Evolutionary conservation across 495 filamentous ascomycete genomes (phyloP), one percentile per base, ranked within the genome.

Genomic region (Astrothelium subdiscretum): DNA sequence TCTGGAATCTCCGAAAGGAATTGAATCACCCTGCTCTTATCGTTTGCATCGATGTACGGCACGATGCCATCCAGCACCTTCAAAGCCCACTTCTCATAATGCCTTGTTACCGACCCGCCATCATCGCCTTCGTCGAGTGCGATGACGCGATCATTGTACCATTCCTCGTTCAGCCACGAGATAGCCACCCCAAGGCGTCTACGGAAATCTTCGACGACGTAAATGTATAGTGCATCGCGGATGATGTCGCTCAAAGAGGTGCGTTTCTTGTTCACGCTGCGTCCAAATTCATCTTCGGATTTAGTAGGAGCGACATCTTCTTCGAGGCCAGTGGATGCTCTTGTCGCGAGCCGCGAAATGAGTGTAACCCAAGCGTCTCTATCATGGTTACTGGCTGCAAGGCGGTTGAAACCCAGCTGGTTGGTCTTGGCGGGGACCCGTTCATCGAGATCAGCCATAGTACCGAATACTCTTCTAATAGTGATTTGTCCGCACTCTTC

Each of bases 111-210:
- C 18, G 20, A 40, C 8, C 78, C 74, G 8, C 79, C 72, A 0
- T 79, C 74, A n/a, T 71, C 68, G 2, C 76, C 75, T 10, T 70
- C 67, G 22, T 76, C 76, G 24, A 71, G 69, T 8, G 68, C 2
- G 26, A 27, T 20, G 27, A 96, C 73, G 42, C 83, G 83, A 71
- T 96, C 95, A 69, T 90, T 94, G 75, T 95, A 97, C 92, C 92
- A 99, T 74, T 99, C 94, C 73, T 99, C 94, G 68, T 87, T 92
- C 29, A 97, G 78, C 94, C 94, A 99, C 20, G 85, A 82, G 59
- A 96, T 86, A 2, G 89, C 92, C 38, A 91, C 80, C 61, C 90
- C 91, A 61, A 97, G 89, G 26, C 92, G 84, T 42, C 81, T 83
- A 35, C 91, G 82, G 74, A 95, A 99, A 73, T 99, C 94, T 62